These are phyloP conservation scores for Hyaloscypha bicolor DNA, from an alignment of 495 filamentous ascomycete species.

Conservation along the genomic window DNA sequence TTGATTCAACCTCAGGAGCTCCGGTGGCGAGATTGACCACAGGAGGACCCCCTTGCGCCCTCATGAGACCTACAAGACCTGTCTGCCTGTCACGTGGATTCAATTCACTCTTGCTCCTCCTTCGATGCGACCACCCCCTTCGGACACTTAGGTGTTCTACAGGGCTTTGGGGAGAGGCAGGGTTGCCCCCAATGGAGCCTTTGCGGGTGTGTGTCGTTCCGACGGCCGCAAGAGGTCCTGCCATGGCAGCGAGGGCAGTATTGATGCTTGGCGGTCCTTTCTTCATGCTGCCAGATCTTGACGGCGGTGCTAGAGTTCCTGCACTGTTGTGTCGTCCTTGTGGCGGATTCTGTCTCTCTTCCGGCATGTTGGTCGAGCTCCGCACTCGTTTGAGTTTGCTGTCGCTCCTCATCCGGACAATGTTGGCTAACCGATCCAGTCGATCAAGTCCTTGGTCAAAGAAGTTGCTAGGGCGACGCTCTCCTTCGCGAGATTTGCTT, in stretches of 20 bases:
- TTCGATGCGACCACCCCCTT: constrained; percentile 48
- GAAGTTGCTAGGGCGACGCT: constrained; percentile 43
- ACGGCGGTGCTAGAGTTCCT: constrained; percentile 54
- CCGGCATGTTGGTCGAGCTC: constrained; percentile 32
- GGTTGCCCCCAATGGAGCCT: constrained; percentile 59
- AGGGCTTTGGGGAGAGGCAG: constrained; percentile 54
- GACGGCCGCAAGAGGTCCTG: constrained; percentile 61
- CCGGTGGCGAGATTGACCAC: constrained; percentile 52
- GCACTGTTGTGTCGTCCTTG: constrained; percentile 45
- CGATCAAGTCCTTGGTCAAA: constrained; percentile 37
- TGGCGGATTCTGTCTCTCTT: constrained; percentile 34
- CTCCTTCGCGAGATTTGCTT: constrained; percentile 39
- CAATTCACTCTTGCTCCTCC: constrained; percentile 77
- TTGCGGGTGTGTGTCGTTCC: constrained; percentile 57
- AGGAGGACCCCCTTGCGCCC: constrained; percentile 60
- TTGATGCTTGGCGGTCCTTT: constrained; percentile 66
- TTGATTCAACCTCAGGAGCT: constrained; percentile 27
- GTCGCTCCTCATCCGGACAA: constrained; percentile 57
- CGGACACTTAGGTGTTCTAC: constrained; percentile 29
- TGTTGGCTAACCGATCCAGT: constrained; percentile 47
- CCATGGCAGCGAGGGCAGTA: constrained; percentile 65
- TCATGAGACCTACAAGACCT: constrained; percentile 50
- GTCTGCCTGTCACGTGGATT: constrained; percentile 22
- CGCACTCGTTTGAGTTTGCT: constrained; percentile 49
- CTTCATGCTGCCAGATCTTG: constrained; percentile 58